Percentiles rank a stretch among this genome's conserved stretches.
These are phyloP conservation scores for Vinca major DNA, from an alignment of 305 asterid genomes.

Conservation along the genomic window DNA sequence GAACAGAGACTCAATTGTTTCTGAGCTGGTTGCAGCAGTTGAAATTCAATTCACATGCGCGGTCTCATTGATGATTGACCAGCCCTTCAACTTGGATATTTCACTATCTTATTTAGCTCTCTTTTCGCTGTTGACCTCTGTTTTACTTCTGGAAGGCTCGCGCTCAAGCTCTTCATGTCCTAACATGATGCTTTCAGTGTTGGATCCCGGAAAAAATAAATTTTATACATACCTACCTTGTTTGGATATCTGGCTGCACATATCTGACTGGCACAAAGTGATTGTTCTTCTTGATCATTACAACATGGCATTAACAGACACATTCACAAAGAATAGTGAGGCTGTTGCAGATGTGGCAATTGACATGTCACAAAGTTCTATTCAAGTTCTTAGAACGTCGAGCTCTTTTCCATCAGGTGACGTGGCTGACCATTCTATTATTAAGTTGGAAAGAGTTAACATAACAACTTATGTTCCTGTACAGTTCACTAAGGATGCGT, in stretches of 20 bases:
- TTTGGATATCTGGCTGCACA: conserved; percentile 66
- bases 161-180: conserved; percentile 49
- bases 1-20: conserved; percentile 38
- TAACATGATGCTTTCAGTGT: conserved; percentile 36
- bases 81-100: conserved; percentile 33
- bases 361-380: conserved; percentile 21
- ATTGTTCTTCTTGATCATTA: conserved; percentile 35
- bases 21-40: conserved; percentile 62
- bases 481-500: conserved; percentile 31
- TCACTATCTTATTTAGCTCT: conserved; percentile 54
- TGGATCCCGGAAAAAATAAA: conserved; percentile 40
- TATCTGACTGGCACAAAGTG: conserved; percentile 69
- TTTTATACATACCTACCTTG: conserved; percentile 47
- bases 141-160: conserved; percentile 57
- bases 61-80: conserved; percentile 42
- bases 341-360: conserved; percentile 21
- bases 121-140: conserved; percentile 65
- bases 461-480: conserved; percentile 61
- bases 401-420: conserved; percentile 22
- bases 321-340: conserved; percentile 28
- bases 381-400: conserved; percentile 17
- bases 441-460: conserved; percentile 47
- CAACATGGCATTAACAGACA: conserved; percentile 18
- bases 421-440: conserved; percentile 28
- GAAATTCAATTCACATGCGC: conserved; percentile 55